phyloP scores from a whole-genome alignment of 495 filamentous ascomycete genomes.

The Pyronema domesticum region DNA sequence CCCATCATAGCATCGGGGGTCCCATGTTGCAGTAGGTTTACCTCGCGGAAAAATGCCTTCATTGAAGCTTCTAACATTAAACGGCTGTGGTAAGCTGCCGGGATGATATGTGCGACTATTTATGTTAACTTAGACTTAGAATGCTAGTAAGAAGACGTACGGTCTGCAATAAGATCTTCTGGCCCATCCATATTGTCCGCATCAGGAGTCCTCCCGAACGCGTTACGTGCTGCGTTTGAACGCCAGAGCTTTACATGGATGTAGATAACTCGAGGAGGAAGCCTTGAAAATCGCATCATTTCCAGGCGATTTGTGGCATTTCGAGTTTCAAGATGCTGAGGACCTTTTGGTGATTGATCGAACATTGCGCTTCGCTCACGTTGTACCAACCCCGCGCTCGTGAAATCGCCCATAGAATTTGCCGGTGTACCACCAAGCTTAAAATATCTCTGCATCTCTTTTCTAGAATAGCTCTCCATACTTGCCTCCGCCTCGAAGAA shows the following conservation, averaged over 20 bases:
- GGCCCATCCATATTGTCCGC: not conserved
- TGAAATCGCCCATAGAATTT: not conserved
- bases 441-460: not conserved
- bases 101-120: not conserved
- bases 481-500: not conserved
- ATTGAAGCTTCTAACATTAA: slow-evolving; percentile 4
- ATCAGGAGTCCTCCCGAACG: not conserved
- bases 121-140: not conserved
- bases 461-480: not conserved
- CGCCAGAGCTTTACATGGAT: slow-evolving; percentile 4
- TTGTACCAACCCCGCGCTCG: not conserved
- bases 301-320: not conserved
- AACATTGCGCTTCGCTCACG: not conserved
- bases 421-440: slow-evolving; percentile 2
- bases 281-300: not conserved
- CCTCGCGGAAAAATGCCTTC: slow-evolving; percentile 1
- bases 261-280: not conserved
- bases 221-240: not conserved
- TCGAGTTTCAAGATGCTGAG: not conserved
- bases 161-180: slow-evolving; percentile 4
- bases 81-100: not conserved
- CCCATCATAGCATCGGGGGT: not conserved
- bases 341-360: not conserved
- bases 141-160: not conserved
- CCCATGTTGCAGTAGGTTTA: not conserved